Base-by-base conservation (phyloP, 306 rosid genomes). In the Dalbergia cultrata region DNA sequence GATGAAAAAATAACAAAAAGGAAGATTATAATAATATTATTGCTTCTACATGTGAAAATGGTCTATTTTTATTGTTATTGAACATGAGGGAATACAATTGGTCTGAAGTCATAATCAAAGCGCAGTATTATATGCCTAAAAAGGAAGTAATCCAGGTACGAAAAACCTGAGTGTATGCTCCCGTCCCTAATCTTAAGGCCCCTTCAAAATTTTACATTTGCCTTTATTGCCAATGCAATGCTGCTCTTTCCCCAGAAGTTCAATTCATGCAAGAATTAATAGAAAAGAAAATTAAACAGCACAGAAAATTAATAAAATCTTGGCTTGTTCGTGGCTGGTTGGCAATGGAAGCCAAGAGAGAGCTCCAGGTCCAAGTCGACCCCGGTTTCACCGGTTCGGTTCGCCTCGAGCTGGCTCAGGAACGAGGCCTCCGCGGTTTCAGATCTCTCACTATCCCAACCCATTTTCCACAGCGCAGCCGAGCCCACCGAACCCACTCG, bases 331-430 rank as follows among this genome's bases (percentile, higher is more conserved):
- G n/a, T 5, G 13, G 22, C 61, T 49, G 74, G 37, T 31, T 82
- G 22, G 41, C 74, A 26, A 43, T 26, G 7, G 43, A 82, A 72
- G 17, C 82, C 88, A 6, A 91, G 87, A 11, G 80, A 78, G 70
- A 89, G 85, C 2, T 89, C 86, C 81, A 89, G 84, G 3, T 89
- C 86, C 81, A 89, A 63, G 39, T 85, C 60, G 13, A 87, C 22
- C 53, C 49, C 69, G 0, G 52, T 74, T 14, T 72, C 79, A 3
- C 4, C n/a, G 16, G 16, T 54, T 70, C 9, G 53, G 63, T 68
- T 65, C 0, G 65, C 57, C 5, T 53, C 44, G 3, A 22, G 57
- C 70, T 64, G 81, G 77, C 31, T 57, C 21, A 22, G 14, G 14
- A 58, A 52, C 4, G 85, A 63, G 53, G 79, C 47, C 76, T 87